Conservation (phyloP, 352 stramenopile species). For the Globisporangium cederbergense region DNA sequence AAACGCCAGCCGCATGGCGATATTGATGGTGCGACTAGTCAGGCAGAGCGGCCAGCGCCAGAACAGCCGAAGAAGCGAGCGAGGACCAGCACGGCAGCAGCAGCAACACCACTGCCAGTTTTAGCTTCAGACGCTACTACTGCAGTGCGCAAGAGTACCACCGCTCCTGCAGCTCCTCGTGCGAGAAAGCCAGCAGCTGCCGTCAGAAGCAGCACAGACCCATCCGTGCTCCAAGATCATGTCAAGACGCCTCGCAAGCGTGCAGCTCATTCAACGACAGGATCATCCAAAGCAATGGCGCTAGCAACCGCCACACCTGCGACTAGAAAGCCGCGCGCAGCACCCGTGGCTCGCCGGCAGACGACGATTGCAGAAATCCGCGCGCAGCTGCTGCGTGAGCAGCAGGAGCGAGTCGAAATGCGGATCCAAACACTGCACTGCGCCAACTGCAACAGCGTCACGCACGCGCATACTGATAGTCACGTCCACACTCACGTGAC, state of each 20-base stretch:
- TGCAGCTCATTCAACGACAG: background rate
- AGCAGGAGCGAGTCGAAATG: constrained; percentile 45
- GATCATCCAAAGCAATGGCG: background rate
- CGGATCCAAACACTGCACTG: constrained; percentile 46
- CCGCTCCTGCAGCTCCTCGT: background rate
- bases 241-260: constrained; percentile 7
- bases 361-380: constrained; percentile 43
- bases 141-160: background rate
- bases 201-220: background rate
- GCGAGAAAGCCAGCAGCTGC: background rate
- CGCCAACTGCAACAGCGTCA: constrained; percentile 15
- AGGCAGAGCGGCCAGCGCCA: background rate
- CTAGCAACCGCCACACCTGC: background rate
- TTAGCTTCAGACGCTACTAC: background rate
- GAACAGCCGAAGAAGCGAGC: constrained; percentile 12
- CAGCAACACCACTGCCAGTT: background rate
- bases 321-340: constrained; percentile 3
- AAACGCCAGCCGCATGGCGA: constrained; percentile 3
- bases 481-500: background rate
- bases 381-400: constrained; percentile 38
- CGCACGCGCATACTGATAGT: background rate
- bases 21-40: background rate
- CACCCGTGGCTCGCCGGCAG: constrained; percentile 16
- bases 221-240: background rate
- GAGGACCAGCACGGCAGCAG: background rate